Base-by-base conservation (phyloP, 202 grass and related monocot genomes). In the Setaria italica region DNA sequence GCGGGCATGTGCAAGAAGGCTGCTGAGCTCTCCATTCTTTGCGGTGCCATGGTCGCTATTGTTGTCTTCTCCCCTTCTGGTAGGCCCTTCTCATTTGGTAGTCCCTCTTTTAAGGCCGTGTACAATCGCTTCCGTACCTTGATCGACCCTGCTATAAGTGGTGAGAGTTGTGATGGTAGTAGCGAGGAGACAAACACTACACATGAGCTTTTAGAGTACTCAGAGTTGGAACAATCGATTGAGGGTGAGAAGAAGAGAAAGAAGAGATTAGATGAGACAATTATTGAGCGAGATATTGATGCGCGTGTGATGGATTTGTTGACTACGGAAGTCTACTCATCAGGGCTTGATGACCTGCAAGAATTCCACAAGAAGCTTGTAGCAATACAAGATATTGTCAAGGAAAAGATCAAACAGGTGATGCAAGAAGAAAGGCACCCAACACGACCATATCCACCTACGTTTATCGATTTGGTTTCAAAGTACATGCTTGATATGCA, bases 1-100 rank as follows among this genome's bases (percentile, higher is more conserved):
- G 45, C 46, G 0, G 54, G 70, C 9, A 1, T 88, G 45, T 88
- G 85, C 82, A 91, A 91, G 45, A 91, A 88, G 63, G 89, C 86
- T 0, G 74, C 77, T 20, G 89, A 91, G 65, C 54, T 91, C 15
- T 85, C 71, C 19, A 85, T 76, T 9, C 71, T 85, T 0, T 91
- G 89, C 2, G 86, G 86, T 3, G 89, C 86, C 0, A 15, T 59
- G 35, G 70, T 85, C 0, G 75, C 55, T 4, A 57, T 57, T 2
- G 47, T 91, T 1, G 29, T 73, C n/a, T 85, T 88, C 63, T 88
- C 89, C 20, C 77, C 74, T 0, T 48, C 48, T 33, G 67, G 86
- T 39, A 88, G 77, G 4, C 41, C 70, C 19, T 91, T 78, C 86
- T 88, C 86, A 6, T 82, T 91, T 12, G 89, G 89, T 4, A 33